A percentile compares a stretch with the other conserved stretches of the same genome.
These are phyloP conservation scores for Globisporangium cylindrosporum DNA, from an alignment of 352 stramenopile genomes.

Conservation along the genomic window DNA sequence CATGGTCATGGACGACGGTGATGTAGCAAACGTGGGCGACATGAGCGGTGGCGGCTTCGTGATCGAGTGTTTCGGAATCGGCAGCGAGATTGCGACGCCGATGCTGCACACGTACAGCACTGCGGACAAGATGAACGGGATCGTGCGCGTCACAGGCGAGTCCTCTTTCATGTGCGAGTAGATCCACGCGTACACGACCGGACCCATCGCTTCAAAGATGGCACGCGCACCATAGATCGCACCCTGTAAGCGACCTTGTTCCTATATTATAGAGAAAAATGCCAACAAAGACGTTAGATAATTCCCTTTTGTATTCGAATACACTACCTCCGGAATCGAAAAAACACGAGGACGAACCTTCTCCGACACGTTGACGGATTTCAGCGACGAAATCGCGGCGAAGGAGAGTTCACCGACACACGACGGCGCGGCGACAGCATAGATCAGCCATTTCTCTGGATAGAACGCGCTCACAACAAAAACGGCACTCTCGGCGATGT, in stretches of 20 bases:
- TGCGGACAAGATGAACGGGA: conserved; percentile 61
- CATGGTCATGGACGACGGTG: conserved; percentile 42
- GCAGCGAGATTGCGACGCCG: conserved; percentile 44
- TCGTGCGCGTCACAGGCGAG: conserved; percentile 36
- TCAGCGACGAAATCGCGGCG: conserved; percentile 61
- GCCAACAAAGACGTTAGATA: background rate
- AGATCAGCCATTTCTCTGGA: conserved; percentile 59
- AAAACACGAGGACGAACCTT: conserved; percentile 19
- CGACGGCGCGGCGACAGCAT: conserved; percentile 33
- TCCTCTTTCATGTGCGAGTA: conserved; percentile 53
- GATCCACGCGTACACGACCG: conserved; percentile 51
- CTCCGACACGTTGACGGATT: conserved; percentile 62
- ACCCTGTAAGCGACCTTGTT: conserved; percentile 74
- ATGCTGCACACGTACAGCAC: conserved; percentile 49
- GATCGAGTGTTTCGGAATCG: conserved; percentile 20
- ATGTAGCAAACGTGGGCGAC: conserved; percentile 41
- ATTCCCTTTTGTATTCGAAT: background rate
- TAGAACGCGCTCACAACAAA: conserved; percentile 50
- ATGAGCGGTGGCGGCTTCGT: conserved; percentile 28
- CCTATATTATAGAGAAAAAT: conserved; percentile 18
- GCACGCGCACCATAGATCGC: conserved; percentile 66
- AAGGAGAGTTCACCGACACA: conserved; percentile 69
- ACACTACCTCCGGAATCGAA: background rate
- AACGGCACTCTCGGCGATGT: conserved; percentile 34
- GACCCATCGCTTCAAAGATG: conserved; percentile 58